Percentiles rank a stretch among this genome's conserved stretches.
Evolutionary conservation across 768 basidiomycete genomes (phyloP).

Genomic region (Boletus patriciae): DNA sequence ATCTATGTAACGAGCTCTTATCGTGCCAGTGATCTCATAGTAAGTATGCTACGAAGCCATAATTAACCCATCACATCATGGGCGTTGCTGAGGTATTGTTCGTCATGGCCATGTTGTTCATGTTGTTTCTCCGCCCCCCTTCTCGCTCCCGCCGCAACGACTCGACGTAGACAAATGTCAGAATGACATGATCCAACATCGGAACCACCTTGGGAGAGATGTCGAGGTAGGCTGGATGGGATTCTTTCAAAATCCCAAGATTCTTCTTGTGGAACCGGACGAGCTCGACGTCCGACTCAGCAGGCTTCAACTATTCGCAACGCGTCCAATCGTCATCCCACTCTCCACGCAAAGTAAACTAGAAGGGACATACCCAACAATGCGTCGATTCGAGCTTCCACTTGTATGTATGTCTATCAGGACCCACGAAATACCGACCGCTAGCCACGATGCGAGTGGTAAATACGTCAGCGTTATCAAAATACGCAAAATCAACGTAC

Average conservation of each 20-base stretch:
- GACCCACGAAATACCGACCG: conserved; percentile 35
- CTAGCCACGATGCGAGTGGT: conserved; percentile 9
- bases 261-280: conserved; percentile 29
- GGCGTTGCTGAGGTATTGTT: not conserved
- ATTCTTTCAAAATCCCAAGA: conserved; percentile 15
- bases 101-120: not conserved
- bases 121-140: not conserved
- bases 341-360: not conserved
- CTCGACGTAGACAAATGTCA: conserved; percentile 28
- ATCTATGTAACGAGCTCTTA: not conserved
- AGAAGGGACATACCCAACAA: conserved; percentile 24
- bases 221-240: conserved; percentile 26
- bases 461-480: not conserved
- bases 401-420: conserved; percentile 31
- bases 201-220: conserved; percentile 14
- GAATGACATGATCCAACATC: conserved; percentile 28
- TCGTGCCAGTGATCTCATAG: not conserved
- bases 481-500: conserved; percentile 8
- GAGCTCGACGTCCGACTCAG: conserved; percentile 13
- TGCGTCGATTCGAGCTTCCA: conserved; percentile 32
- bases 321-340: not conserved
- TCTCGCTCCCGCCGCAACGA: conserved; percentile 13
- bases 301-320: conserved; percentile 19
- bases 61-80: not conserved
- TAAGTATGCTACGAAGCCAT: too few species aligned